Evolutionary conservation across 1,139 yeast genomes (phyloP), one percentile per base, ranked within the genome.

Genomic region (Meyerozyma sp.): DNA sequence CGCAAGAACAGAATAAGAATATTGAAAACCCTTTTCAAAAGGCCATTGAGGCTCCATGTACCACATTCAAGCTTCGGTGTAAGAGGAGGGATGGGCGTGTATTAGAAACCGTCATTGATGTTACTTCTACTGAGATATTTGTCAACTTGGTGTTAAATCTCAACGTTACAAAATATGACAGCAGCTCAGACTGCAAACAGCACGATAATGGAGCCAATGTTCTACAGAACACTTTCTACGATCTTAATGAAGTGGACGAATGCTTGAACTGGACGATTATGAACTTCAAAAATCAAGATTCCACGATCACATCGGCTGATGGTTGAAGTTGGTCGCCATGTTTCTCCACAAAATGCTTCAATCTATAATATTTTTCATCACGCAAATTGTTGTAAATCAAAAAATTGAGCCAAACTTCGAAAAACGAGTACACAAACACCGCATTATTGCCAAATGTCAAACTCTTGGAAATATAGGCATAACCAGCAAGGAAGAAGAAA

Each of bases 401-500:
- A 49, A 83, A 81, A 53, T 83, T 82, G 55, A 81, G 66, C 91
- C 91, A 84, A 28, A 84, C 72, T 57, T 85, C 94, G 49, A 79
- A 58, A 53, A 84, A 82, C n/a, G 80, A 61, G 57, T 77, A 84
- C 2, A 77, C 68, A 50, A 84, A 81, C 3, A 82, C 76, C 40
- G 81, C 68, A 56, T 81, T 82, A 61, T 83, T 84, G 54, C 84
- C 80, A 20, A 83, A 44, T 32, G 66, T 63, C 13, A 73, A 60
- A 43, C 71, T 68, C 18, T 66, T 66, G 23, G 65, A 65, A 35
- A 71, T 47, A 58, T 73, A 76, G 34, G 73, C 51, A 52, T 66
- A 73, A 10, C 65, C 64, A 9, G 79, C 79, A 39, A 83, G 51
- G 1, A 58, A 57, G 56, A 90, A 87, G 56, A 73, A 81, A 5